phyloP scores from a whole-genome alignment of 345 rosid species.

The Acer saccharum region DNA sequence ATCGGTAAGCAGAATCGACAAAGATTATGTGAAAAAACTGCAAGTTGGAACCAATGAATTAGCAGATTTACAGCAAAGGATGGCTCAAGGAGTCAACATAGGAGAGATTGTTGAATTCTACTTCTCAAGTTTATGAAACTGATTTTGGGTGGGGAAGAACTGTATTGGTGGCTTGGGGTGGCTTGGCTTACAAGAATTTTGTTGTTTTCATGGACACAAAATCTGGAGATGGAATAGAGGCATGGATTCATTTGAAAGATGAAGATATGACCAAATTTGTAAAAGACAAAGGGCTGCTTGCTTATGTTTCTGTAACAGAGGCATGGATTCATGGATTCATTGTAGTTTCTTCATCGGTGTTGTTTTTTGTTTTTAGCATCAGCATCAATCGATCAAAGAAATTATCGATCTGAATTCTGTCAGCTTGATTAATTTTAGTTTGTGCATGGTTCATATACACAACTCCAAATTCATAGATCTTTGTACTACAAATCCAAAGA shows the following conservation, averaged over 20 bases:
- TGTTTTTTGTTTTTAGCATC: too few relatives aligned
- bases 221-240: slow-evolving; percentile 33
- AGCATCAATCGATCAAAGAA: background rate
- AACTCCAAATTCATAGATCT: background rate
- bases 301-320: slow-evolving; percentile 2
- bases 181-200: slow-evolving; percentile 26
- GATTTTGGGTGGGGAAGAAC: slow-evolving; percentile 48
- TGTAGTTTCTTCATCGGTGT: background rate
- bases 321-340: background rate
- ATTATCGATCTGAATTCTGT: background rate
- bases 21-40: slow-evolving; percentile 32
- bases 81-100: slow-evolving; percentile 11
- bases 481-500: background rate
- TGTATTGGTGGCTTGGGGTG: slow-evolving; percentile 23
- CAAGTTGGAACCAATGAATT: slow-evolving; percentile 18
- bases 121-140: slow-evolving; percentile 39
- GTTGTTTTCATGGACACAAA: slow-evolving; percentile 30
- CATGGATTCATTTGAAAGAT: slow-evolving; percentile 25
- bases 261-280: slow-evolving; percentile 38
- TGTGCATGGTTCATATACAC: background rate
- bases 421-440: background rate
- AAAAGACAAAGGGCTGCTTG: slow-evolving; percentile 20
- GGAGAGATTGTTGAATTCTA: slow-evolving; percentile 29
- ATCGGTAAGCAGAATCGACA: slow-evolving; percentile 27
- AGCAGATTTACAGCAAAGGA: slow-evolving; percentile 14